These are phyloP conservation scores for Aspergillus flavus DNA, from an alignment of 2,329 filamentous ascomycete genomes.

Conservation along the genomic window DNA sequence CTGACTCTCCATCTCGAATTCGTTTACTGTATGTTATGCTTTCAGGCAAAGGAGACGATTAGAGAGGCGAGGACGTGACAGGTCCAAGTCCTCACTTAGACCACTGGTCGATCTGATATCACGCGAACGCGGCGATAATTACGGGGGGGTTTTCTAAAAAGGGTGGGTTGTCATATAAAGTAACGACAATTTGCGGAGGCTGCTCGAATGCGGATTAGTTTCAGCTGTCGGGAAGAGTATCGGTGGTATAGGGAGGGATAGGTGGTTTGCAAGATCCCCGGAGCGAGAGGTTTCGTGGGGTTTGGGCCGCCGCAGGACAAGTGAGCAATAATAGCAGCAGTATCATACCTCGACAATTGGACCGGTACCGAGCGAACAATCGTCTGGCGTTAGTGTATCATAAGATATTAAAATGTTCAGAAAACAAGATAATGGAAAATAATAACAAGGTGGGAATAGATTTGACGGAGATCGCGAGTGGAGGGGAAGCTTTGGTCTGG, in stretches of 20 bases:
- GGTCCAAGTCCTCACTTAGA: slow-evolving; percentile 37
- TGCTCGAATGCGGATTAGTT: slow-evolving; percentile 19
- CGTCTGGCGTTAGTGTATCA: slow-evolving; percentile 6
- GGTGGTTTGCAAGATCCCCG: slow-evolving; percentile 21
- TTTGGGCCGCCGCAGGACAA: slow-evolving; percentile 39
- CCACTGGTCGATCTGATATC: slow-evolving; percentile 29
- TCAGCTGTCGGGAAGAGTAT: slow-evolving; percentile 19
- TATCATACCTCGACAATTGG: slow-evolving; percentile 33
- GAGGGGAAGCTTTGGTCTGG: slow-evolving; percentile 9
- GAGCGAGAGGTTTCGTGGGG: slow-evolving; percentile 41
- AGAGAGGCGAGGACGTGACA: slow-evolving; percentile 31
- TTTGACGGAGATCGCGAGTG: slow-evolving; percentile 9
- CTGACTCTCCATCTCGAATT: slow-evolving; percentile 80
- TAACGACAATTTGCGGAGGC: slow-evolving; percentile 16
- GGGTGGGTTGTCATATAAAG: slow-evolving; percentile 23
- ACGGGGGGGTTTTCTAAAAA: slow-evolving; percentile 18
- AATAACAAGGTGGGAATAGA: not conserved
- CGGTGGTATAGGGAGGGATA: slow-evolving; percentile 30
- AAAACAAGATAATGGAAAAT: not conserved
- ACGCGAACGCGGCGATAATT: slow-evolving; percentile 27
- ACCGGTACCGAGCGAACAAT: slow-evolving; percentile 12
- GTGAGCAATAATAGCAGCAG: slow-evolving; percentile 24
- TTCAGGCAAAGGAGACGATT: slow-evolving; percentile 25
- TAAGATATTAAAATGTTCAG: slow-evolving; percentile 10
- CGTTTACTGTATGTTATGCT: slow-evolving; percentile 22